Evolutionary conservation across 495 filamentous ascomycete genomes (phyloP).

Genomic region (Tuber brumale): DNA sequence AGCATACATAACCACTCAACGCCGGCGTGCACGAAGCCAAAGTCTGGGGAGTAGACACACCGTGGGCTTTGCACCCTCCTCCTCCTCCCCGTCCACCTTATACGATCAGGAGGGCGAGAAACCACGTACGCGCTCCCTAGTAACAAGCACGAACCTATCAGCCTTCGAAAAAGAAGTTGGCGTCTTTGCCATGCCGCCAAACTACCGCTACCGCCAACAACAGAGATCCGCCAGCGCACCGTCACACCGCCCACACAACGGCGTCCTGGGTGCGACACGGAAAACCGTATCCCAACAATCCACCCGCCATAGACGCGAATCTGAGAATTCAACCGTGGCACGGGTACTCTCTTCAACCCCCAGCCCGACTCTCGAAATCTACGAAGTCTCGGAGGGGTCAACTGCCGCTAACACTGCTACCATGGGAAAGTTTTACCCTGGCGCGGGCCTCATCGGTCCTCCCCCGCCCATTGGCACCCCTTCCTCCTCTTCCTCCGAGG

Average conservation of each 20-base stretch:
- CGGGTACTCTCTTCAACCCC: constrained; percentile 22
- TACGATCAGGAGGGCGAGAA: constrained; percentile 21
- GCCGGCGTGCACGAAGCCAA: constrained; percentile 14
- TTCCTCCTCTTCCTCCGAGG: neutral
- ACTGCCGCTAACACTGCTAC: constrained; percentile 30
- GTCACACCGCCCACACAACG: neutral
- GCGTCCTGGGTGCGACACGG: neutral
- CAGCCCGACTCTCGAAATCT: constrained; percentile 1
- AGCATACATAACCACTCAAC: constrained; percentile 15
- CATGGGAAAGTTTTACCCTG: constrained; percentile 31
- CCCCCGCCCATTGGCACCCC: neutral
- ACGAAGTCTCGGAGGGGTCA: constrained; percentile 21
- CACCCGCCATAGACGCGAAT: constrained; percentile 11
- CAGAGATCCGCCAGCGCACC: constrained; percentile 4
- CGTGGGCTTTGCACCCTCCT: constrained; percentile 21
- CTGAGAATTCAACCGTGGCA: constrained; percentile 34
- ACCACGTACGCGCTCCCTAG: neutral
- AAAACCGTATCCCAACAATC: constrained; percentile 9
- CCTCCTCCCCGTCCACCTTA: constrained; percentile 7
- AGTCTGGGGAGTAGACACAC: constrained; percentile 13
- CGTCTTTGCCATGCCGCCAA: neutral
- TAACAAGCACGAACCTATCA: constrained; percentile 1
- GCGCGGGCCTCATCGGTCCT: neutral
- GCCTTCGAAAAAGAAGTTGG: constrained; percentile 14
- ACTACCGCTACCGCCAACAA: neutral